A percentile compares a stretch with the other conserved stretches of the same genome.
These are phyloP conservation scores for Leccinellum luteum DNA, from an alignment of 768 basidiomycete genomes.

Conservation along the genomic window DNA sequence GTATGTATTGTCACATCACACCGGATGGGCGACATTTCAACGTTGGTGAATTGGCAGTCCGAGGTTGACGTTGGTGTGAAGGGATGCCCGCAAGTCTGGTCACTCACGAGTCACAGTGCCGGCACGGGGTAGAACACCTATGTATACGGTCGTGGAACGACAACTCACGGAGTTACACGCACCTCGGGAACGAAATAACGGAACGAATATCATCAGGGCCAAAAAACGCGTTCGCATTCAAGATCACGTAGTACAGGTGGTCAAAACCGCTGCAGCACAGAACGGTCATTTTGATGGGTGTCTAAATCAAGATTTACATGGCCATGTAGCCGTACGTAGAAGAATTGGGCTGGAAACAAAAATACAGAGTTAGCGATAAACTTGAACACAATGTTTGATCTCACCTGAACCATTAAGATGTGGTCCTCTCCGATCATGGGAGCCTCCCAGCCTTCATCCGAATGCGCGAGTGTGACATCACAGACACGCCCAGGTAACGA, in stretches of 20 bases:
- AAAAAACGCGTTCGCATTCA: neutral
- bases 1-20: neutral
- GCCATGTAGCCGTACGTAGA: constrained; percentile 27
- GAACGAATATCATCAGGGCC: neutral
- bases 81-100: no score
- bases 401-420: constrained; percentile 34
- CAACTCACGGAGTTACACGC: neutral
- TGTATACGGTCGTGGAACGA: no score
- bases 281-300: neutral
- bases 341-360: constrained; percentile 7
- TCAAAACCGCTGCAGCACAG: neutral
- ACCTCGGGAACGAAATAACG: neutral
- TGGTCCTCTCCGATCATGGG: constrained; percentile 38
- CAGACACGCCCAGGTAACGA: constrained; percentile 29
- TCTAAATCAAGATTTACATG: constrained; percentile 14
- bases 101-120: no score
- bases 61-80: neutral
- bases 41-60: neutral
- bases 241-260: neutral
- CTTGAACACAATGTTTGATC: neutral
- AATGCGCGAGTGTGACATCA: constrained; percentile 10
- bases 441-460: constrained; percentile 25
- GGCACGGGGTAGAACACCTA: no score
- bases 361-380: neutral
- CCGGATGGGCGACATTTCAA: neutral